These are phyloP conservation scores for Kuraishia floccosa DNA, from an alignment of 805 yeast genomes.

Conservation along the genomic window DNA sequence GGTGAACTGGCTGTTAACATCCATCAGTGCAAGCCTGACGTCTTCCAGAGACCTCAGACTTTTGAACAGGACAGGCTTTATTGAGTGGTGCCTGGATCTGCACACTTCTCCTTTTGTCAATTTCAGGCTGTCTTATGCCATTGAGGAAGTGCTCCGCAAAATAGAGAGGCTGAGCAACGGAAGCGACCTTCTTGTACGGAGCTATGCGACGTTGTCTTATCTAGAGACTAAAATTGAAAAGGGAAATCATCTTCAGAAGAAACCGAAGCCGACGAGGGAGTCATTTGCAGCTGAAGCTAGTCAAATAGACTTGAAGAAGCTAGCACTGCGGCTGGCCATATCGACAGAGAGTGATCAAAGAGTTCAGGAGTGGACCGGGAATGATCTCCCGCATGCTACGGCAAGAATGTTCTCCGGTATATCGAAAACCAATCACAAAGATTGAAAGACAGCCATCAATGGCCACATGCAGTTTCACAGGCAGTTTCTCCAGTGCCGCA, in stretches of 20 bases:
- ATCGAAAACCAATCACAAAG: too few species aligned
- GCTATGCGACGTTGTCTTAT: neutral
- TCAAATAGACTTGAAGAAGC: neutral
- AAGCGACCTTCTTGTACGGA: slow-evolving; percentile 1
- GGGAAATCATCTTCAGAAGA: too few species aligned
- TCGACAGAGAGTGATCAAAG: neutral
- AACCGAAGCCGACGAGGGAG: too few species aligned
- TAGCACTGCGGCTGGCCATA: neutral
- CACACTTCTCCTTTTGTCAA: slow-evolving; percentile 37
- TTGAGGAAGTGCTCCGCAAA: slow-evolving; percentile 31
- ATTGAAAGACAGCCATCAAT: too few species aligned
- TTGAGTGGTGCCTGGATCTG: slow-evolving; percentile 60
- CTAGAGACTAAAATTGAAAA: neutral
- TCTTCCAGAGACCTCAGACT: slow-evolving; percentile 39
- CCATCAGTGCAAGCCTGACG: slow-evolving; percentile 34
- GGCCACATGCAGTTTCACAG: too few species aligned
- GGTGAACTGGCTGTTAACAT: slow-evolving; percentile 52
- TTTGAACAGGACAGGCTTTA: slow-evolving; percentile 38
- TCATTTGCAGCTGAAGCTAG: neutral
- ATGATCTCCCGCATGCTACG: too few species aligned
- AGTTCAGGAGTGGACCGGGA: slow-evolving; percentile 1
- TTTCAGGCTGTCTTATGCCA: slow-evolving; percentile 23
- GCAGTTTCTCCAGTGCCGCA: too few species aligned
- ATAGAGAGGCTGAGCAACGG: slow-evolving; percentile 14
- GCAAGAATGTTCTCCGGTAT: too few species aligned